Conservation (phyloP, 495 filamentous ascomycete species). For the Podospora didyma region DNA sequence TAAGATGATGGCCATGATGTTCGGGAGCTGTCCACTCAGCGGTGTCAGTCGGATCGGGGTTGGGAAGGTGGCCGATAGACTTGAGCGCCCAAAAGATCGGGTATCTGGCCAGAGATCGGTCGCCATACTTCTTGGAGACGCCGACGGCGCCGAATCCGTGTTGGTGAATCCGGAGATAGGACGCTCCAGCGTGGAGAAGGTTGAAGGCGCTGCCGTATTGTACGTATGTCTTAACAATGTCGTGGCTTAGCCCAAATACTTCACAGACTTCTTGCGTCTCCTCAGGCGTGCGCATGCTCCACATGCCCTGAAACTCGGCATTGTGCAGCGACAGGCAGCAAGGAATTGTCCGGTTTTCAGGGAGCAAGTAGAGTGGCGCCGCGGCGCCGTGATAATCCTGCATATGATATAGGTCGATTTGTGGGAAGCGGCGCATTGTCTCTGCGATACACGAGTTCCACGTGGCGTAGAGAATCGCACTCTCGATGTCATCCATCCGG, state of each 20-base stretch:
- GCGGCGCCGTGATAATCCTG: slow-evolving; percentile 74
- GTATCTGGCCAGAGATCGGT: slow-evolving; percentile 66
- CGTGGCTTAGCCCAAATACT: slow-evolving; percentile 57
- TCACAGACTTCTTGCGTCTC: slow-evolving; percentile 62
- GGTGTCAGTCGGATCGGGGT: slow-evolving; percentile 70
- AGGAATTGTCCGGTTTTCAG: slow-evolving; percentile 46
- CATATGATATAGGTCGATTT: slow-evolving; percentile 69
- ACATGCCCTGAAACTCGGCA: slow-evolving; percentile 67
- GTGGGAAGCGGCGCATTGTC: slow-evolving; percentile 48
- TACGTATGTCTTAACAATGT: slow-evolving; percentile 47
- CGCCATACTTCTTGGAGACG: slow-evolving; percentile 70
- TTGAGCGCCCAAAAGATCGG: slow-evolving; percentile 67
- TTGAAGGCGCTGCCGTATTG: slow-evolving; percentile 67
- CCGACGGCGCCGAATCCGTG: slow-evolving; percentile 70
- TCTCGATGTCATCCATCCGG: slow-evolving; percentile 68
- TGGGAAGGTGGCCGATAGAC: slow-evolving; percentile 65
- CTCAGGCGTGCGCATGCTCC: slow-evolving; percentile 33
- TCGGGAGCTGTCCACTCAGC: slow-evolving; percentile 56
- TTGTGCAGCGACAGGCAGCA: slow-evolving; percentile 48
- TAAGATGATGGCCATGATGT: neutral
- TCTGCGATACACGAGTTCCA: slow-evolving; percentile 69
- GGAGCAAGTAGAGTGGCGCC: slow-evolving; percentile 64
- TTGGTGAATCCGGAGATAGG: slow-evolving; percentile 66
- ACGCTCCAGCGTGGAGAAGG: slow-evolving; percentile 65
- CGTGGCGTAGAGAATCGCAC: slow-evolving; percentile 66